These are phyloP conservation scores for Lumnitzera littorea DNA, from an alignment of 345 rosid genomes.

Conservation along the genomic window DNA sequence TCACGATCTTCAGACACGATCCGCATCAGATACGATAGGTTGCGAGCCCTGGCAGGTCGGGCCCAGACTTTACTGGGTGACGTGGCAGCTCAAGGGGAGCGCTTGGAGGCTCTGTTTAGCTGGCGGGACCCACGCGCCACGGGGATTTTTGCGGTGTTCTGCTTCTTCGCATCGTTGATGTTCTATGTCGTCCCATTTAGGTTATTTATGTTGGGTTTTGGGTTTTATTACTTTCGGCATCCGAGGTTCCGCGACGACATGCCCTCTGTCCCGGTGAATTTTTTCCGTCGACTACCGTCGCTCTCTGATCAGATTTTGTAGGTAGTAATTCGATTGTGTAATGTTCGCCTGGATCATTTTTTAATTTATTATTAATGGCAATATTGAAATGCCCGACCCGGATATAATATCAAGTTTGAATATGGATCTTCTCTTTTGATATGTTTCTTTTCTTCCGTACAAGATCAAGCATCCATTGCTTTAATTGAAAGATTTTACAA, in stretches of 20 bases:
- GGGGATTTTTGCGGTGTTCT: slow-evolving; percentile 61
- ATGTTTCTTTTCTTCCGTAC: no score
- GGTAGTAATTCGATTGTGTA: background rate
- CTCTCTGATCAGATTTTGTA: slow-evolving; percentile 73
- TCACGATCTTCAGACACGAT: slow-evolving; percentile 47
- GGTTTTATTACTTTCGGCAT: slow-evolving; percentile 70
- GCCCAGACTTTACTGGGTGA: slow-evolving; percentile 80
- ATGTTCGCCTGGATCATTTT: background rate
- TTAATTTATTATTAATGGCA: background rate
- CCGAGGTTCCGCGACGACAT: slow-evolving; percentile 84
- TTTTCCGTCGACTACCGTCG: slow-evolving; percentile 80
- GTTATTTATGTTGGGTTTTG: slow-evolving; percentile 47
- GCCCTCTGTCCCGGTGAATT: slow-evolving; percentile 68
- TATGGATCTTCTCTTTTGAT: no score
- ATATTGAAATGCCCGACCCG: no score
- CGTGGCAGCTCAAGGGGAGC: slow-evolving; percentile 80
- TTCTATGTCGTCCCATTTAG: slow-evolving; percentile 71
- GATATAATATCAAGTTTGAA: no score
- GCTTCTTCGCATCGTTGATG: slow-evolving; percentile 53
- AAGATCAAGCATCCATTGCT: no score
- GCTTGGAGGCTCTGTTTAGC: slow-evolving; percentile 62
- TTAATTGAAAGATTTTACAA: no score
- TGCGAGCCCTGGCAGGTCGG: slow-evolving; percentile 76
- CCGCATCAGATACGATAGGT: slow-evolving; percentile 61
- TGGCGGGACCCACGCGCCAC: slow-evolving; percentile 95